Evolutionary conservation across 176 grass and related monocot genomes (phyloP).

Genomic region (Oryza longistaminata): DNA sequence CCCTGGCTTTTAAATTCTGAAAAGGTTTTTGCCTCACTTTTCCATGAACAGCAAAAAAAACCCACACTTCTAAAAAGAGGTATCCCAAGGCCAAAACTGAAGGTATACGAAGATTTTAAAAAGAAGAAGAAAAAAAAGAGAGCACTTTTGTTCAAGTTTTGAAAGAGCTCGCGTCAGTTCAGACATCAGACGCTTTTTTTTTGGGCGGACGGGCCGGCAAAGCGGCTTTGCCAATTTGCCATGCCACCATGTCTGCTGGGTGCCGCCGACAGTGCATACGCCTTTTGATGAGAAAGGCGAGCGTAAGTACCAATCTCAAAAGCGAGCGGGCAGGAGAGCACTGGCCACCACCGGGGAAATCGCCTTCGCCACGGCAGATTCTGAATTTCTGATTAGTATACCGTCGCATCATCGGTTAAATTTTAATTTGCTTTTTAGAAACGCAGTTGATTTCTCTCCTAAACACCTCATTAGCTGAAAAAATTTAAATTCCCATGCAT

Average conservation of each 20-base stretch:
- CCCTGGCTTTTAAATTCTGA: too few species aligned
- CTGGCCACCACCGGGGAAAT: background rate
- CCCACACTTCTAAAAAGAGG: background rate
- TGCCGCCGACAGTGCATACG: background rate
- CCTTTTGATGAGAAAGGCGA: background rate
- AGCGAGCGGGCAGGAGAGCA: too few species aligned
- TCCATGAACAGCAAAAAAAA: background rate
- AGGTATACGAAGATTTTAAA: background rate
- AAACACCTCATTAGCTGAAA: too few species aligned
- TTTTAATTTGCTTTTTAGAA: too few species aligned
- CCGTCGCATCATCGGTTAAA: too few species aligned
- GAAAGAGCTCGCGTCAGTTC: background rate
- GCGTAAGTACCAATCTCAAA: too few species aligned
- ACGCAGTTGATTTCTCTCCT: too few species aligned
- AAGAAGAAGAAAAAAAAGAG: too few species aligned
- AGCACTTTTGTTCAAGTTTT: background rate
- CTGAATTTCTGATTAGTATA: too few species aligned
- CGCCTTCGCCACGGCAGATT: background rate
- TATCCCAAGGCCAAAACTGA: background rate
- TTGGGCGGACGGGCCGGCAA: background rate
- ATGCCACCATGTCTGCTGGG: background rate
- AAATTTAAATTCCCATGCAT: too few species aligned
- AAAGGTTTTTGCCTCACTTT: background rate
- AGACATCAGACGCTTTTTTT: background rate
- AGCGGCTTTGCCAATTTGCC: background rate